Base-by-base conservation (phyloP, 2,329 filamentous ascomycete genomes). In the Talaromyces verruculosus region DNA sequence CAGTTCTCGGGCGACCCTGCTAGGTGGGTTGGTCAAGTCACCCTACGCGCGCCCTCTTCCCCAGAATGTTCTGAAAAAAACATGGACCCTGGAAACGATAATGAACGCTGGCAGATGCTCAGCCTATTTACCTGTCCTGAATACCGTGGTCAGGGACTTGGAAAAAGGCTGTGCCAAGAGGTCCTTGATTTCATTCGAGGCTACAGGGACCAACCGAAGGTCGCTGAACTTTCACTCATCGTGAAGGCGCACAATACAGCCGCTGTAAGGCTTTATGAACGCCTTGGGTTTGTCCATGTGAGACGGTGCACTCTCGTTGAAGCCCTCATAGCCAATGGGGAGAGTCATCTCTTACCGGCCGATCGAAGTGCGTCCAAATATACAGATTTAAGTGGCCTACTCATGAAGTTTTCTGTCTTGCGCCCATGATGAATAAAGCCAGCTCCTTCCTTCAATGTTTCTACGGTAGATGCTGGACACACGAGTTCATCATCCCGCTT, bases 251-350 rank as follows among this genome's bases (percentile, higher is more conserved):
- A 45, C n/a, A 45, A 45, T 19, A 19, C 41, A 45, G 41, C 17
- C 41, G 41, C 41, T 19, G 41, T 45, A 7, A 19, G 6, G 41
- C 41, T 45, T 19, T 45, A 45, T 45, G 41, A 45, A 15, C n/a
- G 41, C 17, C 41, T 45, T 19, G 41, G 41, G 19, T 45, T 45
- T 45, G 1, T 19, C 10, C 17, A 19, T 45, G 67, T 69, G 10
- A 75, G 74, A 11, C 71, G 51, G 47, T 71, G 70, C 58, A 76
- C 75, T 13, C 70, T 76, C 22, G 71, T 67, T 17, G 76, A 76
- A 61, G 74, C 74, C 1, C 65, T 75, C 30, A 51, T 71, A 60
- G 69, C 69, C 25, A 76, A 75, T 71, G 73, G 73, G 0, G 74
- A 77, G 67, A 68, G 19, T 22, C 64, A 73, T 59, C 68, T 76